Conservation (phyloP, 2,329 filamentous ascomycete species). For the Aspergillus hiratsukae region DNA sequence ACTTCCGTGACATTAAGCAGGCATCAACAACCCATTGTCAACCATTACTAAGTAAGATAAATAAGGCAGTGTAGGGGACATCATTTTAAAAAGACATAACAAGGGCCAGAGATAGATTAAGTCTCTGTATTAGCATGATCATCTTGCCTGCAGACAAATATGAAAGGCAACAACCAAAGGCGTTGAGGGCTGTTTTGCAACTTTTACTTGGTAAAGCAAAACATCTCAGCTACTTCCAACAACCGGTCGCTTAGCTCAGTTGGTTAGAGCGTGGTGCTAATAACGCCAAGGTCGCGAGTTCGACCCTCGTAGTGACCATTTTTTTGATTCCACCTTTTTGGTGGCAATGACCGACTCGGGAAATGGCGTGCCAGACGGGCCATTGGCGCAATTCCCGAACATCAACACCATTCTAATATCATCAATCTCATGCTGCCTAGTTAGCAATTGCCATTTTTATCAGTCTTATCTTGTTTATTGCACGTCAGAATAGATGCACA, state of each 20-base stretch:
- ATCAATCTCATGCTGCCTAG: background rate
- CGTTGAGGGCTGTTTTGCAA: too few relatives aligned
- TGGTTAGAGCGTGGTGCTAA: background rate
- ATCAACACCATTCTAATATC: background rate
- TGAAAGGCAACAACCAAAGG: background rate
- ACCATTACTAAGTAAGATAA: background rate
- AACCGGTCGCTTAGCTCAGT: background rate
- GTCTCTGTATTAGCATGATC: background rate
- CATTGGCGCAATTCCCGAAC: too few relatives aligned
- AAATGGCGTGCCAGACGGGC: too few relatives aligned
- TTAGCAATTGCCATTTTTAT: background rate
- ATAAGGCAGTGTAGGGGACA: background rate
- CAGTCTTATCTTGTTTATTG: too few relatives aligned
- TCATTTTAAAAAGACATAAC: background rate
- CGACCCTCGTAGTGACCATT: background rate
- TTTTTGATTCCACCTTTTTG: too few relatives aligned
- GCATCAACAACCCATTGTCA: background rate
- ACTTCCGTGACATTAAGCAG: background rate
- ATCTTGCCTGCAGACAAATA: background rate
- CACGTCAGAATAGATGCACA: background rate
- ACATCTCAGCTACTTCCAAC: background rate
- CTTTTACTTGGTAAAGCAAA: background rate
- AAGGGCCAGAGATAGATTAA: background rate
- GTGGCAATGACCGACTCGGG: too few relatives aligned
- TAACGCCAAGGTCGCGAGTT: background rate